Percentiles rank a stretch among this genome's conserved stretches.
Evolutionary conservation across 495 filamentous ascomycete genomes (phyloP).

Genomic region (Aspergillus funiculosus): DNA sequence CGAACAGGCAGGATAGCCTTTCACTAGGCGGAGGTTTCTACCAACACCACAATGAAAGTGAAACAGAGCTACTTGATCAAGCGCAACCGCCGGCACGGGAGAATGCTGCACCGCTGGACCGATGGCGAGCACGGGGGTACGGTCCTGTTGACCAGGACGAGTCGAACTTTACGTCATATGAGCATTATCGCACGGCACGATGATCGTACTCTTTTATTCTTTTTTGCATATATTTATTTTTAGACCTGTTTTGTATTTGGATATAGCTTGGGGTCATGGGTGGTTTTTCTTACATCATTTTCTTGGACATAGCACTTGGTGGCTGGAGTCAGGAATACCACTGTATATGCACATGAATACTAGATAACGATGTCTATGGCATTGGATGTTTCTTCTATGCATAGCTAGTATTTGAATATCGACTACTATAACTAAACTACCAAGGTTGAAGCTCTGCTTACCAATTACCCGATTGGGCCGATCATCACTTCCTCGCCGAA

Average conservation of each 20-base stretch:
- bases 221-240: constrained; percentile 5
- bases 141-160: constrained; percentile 44
- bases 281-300: background rate
- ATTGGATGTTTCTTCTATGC: no score
- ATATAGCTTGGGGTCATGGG: background rate
- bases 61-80: constrained; percentile 37
- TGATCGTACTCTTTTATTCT: background rate
- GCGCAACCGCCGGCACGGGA: constrained; percentile 35
- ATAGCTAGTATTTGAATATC: no score
- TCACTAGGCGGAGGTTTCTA: constrained; percentile 26
- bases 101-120: constrained; percentile 28
- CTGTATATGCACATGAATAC: background rate
- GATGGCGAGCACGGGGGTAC: constrained; percentile 45
- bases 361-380: no score
- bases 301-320: constrained; percentile 8
- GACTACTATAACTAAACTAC: no score
- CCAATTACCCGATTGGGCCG: constrained; percentile 17
- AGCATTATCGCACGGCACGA: constrained; percentile 32
- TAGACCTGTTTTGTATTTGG: background rate
- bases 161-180: constrained; percentile 33
- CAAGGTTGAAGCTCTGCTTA: background rate
- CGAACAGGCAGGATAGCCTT: constrained; percentile 26
- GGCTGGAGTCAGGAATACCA: constrained; percentile 6
- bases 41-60: constrained; percentile 40
- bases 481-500: constrained; percentile 2